phyloP scores from a whole-genome alignment of 352 stramenopile species.

The Stephanocyclus meneghinianus region DNA sequence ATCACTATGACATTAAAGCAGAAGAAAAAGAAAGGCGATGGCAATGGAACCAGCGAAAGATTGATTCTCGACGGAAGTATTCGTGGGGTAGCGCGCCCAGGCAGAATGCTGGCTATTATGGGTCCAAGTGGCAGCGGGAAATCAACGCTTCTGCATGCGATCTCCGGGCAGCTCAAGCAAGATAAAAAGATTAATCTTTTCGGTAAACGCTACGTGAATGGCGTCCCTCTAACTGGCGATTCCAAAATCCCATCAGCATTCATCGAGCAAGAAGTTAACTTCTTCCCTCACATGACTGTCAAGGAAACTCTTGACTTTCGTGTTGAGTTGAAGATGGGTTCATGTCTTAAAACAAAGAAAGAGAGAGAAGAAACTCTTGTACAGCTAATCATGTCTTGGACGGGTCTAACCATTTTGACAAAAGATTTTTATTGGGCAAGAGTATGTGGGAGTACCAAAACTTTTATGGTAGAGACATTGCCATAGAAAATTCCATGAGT shows the following conservation, averaged over 20 bases:
- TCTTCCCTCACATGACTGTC: slow-evolving; percentile 83
- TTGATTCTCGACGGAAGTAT: slow-evolving; percentile 77
- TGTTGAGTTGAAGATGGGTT: slow-evolving; percentile 76
- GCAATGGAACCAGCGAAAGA: slow-evolving; percentile 28
- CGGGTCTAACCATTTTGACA: no score
- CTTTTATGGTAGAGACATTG: no score
- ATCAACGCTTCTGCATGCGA: slow-evolving; percentile 66
- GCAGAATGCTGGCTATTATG: slow-evolving; percentile 80
- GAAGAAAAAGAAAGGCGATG: slow-evolving; percentile 43
- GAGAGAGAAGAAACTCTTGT: slow-evolving; percentile 26
- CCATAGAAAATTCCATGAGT: no score
- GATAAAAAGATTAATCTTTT: slow-evolving; percentile 61
- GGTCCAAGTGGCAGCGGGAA: slow-evolving; percentile 62
- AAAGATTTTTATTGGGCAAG: no score
- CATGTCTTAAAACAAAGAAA: slow-evolving; percentile 53
- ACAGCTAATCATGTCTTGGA: no score
- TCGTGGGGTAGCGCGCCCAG: slow-evolving; percentile 62
- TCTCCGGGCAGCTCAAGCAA: slow-evolving; percentile 73
- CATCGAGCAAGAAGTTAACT: slow-evolving; percentile 76
- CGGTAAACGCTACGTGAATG: slow-evolving; percentile 72
- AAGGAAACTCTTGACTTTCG: slow-evolving; percentile 79
- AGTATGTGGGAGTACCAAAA: no score
- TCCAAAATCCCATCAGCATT: slow-evolving; percentile 70
- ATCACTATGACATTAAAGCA: slow-evolving; percentile 65
- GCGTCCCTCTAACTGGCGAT: slow-evolving; percentile 55